Base-by-base conservation (phyloP, 208 protist genomes). In the Acanthamoeba triangularis region DNA sequence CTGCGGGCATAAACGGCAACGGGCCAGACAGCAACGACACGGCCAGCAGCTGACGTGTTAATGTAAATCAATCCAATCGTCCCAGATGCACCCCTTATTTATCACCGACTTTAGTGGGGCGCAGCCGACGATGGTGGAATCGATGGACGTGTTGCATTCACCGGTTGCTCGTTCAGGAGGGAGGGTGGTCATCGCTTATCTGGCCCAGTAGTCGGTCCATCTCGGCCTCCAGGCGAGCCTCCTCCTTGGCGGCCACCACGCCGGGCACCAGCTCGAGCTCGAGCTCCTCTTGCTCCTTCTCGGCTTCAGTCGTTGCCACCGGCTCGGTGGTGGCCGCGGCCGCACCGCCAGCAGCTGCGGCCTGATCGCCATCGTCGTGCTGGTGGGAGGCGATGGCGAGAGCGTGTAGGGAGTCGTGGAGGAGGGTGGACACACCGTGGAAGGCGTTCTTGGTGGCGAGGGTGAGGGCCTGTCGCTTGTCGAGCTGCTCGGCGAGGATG, bases 401-500 rank as follows among this genome's bases (percentile, higher is more conserved):
- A 10, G 61, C 78, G 16, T 35, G 52, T 23, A 74, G 94, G 4
- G 95, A 74, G 16, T 95, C 61, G 59, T 95, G 84, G 6, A 96
- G 65, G 49, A 96, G 25, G 35, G 61, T 25, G 7, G 37, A 61
- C 13, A 94, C 92, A 59, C 72, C 56, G 54, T 87, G 35, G 49
- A 96, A 93, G 63, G 76, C 82, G 74, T 54, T 74, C 63, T 92
- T 82, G 44, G 87, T 67, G 23, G 33, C 67, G 37, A 59, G 49
- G 4, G 52, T 65, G 10, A 91, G 65, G 11, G 90, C 94, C 25
- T 35, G 90, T 61, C 95, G 35, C 54, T 96, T 94, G 56, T 97
- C 93, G 30, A 96, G 65, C 93, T 97, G 96, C 52, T 97, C 93
- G 56, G 54, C 47, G 44, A 97, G 85, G 28, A 97, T 97, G 61